Evolutionary conservation across 345 rosid species (phyloP), one percentile per base, ranked within the genome.

Genomic region (Anacardium occidentale): DNA sequence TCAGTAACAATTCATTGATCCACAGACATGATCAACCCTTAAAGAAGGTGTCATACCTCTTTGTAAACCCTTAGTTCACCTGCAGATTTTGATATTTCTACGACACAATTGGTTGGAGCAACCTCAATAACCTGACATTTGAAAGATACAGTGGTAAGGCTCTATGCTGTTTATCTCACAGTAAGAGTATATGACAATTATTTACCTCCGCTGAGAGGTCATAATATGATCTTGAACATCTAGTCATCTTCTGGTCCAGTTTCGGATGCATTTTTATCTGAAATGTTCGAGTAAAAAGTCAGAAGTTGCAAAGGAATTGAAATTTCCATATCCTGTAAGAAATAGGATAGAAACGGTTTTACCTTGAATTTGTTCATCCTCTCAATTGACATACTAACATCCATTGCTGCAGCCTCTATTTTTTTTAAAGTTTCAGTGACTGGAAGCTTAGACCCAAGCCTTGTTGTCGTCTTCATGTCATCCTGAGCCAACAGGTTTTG

Each of bases 31-130:
- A 40, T 62, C 50, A 72, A 65, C 62, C 14, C 45, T 13, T 62
- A 12, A 17, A 65, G 44, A 60, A 2, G 42, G 51, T 3, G 53
- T 63, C 42, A 13, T 83, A 89, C 97, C 92, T 90, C 88, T 74
- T 83, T 83, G 79, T 90, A 94, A 32, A 80, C 63, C 59, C 77
- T 76, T 56, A 85, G 69, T 73, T 92, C 88, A 72, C 93, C 96
- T 56, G 86, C 88, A 40, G 95, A 83, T 85, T 90, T 91, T 61
- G 98, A 85, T 83, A 92, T 83, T 84, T 94, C 95, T 47, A 94
- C 76, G 12, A 90, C 93, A 70, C 98, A 94, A 77, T 87, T 89
- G n/a, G 85, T 85, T n/a, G 98, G 98, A 75, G 97, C 83, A 69
- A 90, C 97, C 72, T 84, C 91, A 2, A 88, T 89, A 71, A 91